Percentiles rank a stretch among this genome's conserved stretches.
phyloP scores from a whole-genome alignment of 441 rosid genomes.

The Croton laevigatus region DNA sequence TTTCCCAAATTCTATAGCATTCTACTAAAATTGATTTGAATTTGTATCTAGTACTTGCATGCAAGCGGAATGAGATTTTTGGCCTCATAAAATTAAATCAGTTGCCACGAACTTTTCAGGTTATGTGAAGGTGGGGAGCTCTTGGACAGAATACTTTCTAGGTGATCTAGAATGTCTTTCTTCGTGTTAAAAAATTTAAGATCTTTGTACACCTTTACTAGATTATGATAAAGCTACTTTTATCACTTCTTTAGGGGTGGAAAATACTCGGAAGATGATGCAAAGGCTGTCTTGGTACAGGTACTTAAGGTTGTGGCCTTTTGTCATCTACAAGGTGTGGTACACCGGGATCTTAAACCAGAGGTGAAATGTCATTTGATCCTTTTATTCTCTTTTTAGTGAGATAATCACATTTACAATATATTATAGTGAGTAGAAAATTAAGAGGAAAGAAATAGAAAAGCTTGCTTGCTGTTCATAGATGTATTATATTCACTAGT shows the following conservation, averaged over 20 bases:
- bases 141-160: slow-evolving; percentile 87
- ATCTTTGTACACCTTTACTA: not conserved
- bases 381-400: slow-evolving; percentile 9
- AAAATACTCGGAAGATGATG: slow-evolving; percentile 91
- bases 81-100: slow-evolving; percentile 7
- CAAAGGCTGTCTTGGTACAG: slow-evolving; percentile 80
- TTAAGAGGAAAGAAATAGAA: slow-evolving; percentile 1
- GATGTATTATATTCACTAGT: not conserved
- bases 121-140: slow-evolving; percentile 99
- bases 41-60: not conserved
- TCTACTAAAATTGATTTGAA: not conserved
- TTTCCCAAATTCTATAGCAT: not conserved
- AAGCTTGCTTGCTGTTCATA: not conserved
- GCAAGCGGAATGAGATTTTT: slow-evolving; percentile 13
- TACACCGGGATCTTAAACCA: slow-evolving; percentile 96
- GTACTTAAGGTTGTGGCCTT: slow-evolving; percentile 83
- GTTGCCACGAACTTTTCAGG: slow-evolving; percentile 45
- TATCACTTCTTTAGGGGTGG: slow-evolving; percentile 63
- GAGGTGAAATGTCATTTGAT: slow-evolving; percentile 52
- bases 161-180: slow-evolving; percentile 38
- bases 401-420: not conserved
- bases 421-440: not conserved
- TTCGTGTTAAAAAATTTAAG: slow-evolving; percentile 9
- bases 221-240: slow-evolving; percentile 28
- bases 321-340: slow-evolving; percentile 94